Evolutionary conservation across 2,329 filamentous ascomycete species (phyloP), one percentile per base, ranked within the genome.

Genomic region (Plenodomus tracheiphilus): DNA sequence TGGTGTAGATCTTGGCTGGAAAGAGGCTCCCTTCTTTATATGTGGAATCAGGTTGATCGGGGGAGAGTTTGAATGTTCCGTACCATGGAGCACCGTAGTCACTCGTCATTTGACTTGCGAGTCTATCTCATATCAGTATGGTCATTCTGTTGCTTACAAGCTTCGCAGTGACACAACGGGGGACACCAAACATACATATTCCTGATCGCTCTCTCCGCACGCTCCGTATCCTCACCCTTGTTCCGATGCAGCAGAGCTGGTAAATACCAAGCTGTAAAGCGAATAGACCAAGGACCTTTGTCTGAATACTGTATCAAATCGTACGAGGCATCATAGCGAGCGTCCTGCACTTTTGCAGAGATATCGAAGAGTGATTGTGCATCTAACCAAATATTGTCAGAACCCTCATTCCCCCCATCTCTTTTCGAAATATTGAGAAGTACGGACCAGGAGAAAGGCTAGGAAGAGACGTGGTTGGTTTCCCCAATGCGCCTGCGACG

Each of bases 211-310:
- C 64, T 64, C 39, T 68, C 70, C 5, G 71, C 72, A 5, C 71
- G 69, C n/a, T 62, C 54, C 0, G 72, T 58, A 47, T 75, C 72
- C 36, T 67, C 46, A 13, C 70, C 69, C 41, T 71, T 40, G 34
- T 71, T 70, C 3, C 73, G 68, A 35, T 72, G 56, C 21, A 75
- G 46, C 15, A 77, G 49, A 1, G 74, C 74, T 0, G 72, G 61
- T 2, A 72, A 58, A 40, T 77, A 76, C 74, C 74, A 76, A 0
- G 73, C 71, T 1, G 74, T 77, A 41, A 78, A 78, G 9, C 75
- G 67, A 28, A 70, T 62, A 3, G 69, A 75, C 71, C 74, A 77
- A 17, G 71, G 71, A 0, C 76, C 75, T 2, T 72, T 74, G 39
- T 77, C 72, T 10, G 66, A 64, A 42, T 77, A 78, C 51, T 61